Base-by-base conservation (phyloP, 306 rosid species). In the Dryas octopetala region DNA sequence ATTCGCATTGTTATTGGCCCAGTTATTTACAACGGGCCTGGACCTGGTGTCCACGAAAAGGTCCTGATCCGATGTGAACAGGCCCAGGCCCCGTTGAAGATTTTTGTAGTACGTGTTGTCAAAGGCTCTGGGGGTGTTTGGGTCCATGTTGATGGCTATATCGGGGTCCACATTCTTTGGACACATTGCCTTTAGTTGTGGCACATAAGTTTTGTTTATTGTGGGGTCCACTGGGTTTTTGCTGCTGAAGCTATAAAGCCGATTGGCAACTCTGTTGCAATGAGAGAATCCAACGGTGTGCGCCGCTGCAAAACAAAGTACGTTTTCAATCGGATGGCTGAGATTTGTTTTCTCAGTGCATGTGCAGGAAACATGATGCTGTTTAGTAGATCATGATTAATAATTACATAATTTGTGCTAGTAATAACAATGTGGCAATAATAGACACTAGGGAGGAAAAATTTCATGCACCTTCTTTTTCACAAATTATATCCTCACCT, bases 201-300 rank as follows among this genome's bases (percentile, higher is more conserved):
- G 1, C 32, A 84, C 89, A 23, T 92, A 92, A 3, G 46, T 5
- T 23, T 19, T 11, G 78, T 81, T 71, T 59, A 92, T 2, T 14
- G 91, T 74, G 4, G 87, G 89, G 80, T 90, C 96, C 66, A 88
- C 87, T 9, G 59, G 38, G 46, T n/a, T 81, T 0, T 40, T 54
- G 3, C 70, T 16, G 52, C 83, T 85, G 88, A 80, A 89, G 82
- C 43, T 83, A 49, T 80, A 89, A 14, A 90, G 83, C 73, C 96
- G 87, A 19, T 71, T 76, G 1, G 87, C 26, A 67, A 88, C 79
- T 53, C 43, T 82, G 82, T 32, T 66, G 81, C 97, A 92, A 14
- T 90, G 97, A 6, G 93, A 87, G 86, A 90, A 90, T 75, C 97
- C 97, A 23, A 92, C 77, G 28, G 91, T 87, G 81, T 92, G 97